These are phyloP conservation scores for Leucocoprinus sp. DNA, from an alignment of 768 basidiomycete genomes.

Conservation along the genomic window DNA sequence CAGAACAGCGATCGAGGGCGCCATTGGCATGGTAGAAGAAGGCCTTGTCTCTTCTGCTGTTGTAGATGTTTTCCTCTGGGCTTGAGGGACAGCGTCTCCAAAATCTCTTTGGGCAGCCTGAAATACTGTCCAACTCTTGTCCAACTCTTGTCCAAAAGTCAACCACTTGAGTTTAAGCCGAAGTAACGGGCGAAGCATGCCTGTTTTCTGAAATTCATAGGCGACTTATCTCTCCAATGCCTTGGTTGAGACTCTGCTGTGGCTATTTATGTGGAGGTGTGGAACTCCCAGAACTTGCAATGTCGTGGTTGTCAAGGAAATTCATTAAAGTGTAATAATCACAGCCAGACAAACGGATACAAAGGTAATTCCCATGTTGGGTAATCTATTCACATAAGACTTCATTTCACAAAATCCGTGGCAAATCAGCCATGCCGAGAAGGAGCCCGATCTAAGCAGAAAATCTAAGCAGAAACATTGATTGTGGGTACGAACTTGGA, in stretches of 20 bases:
- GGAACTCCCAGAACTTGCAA: constrained; percentile 28
- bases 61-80: constrained; percentile 49
- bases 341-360: neutral
- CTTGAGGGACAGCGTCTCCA: constrained; percentile 64
- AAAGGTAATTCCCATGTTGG: neutral
- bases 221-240: constrained; percentile 76
- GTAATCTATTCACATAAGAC: constrained; percentile 9
- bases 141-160: constrained; percentile 24
- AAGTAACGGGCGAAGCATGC: constrained; percentile 29
- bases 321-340: constrained; percentile 46
- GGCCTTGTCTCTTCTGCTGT: constrained; percentile 4
- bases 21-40: neutral
- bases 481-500: constrained; percentile 17
- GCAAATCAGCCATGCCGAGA: constrained; percentile 10
- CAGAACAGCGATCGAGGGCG: constrained; percentile 12
- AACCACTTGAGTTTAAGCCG: neutral
- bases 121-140: constrained; percentile 65
- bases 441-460: no score
- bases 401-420: no score
- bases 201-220: constrained; percentile 95
- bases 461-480: constrained; percentile 11
- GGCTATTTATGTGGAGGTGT: constrained; percentile 26
- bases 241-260: constrained; percentile 56
- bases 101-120: constrained; percentile 69
- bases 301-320: constrained; percentile 64